A percentile compares a stretch with the other conserved stretches of the same genome.
These are phyloP conservation scores for Hypoxylon subgilvum DNA, from an alignment of 495 filamentous ascomycete species.

Conservation along the genomic window DNA sequence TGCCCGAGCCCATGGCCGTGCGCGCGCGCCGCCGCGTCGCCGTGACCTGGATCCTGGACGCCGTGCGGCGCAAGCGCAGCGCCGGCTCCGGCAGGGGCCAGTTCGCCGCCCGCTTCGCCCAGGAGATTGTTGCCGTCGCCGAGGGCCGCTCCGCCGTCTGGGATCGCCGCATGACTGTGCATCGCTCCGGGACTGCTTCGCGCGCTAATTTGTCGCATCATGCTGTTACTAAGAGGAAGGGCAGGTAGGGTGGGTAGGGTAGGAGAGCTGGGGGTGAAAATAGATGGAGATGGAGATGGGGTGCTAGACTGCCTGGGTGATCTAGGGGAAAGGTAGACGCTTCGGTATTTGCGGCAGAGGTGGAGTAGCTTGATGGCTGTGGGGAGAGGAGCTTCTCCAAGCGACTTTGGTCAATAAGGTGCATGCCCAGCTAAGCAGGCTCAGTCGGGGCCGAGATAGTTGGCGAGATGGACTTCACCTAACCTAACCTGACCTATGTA, in stretches of 20 bases:
- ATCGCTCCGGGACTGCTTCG: conserved; percentile 74
- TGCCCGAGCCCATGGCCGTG: conserved; percentile 76
- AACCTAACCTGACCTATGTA: no score
- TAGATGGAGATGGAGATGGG: background rate
- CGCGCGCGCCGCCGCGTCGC: conserved; percentile 79
- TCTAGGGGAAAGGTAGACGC: no score
- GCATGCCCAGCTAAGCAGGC: no score
- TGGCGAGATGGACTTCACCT: no score
- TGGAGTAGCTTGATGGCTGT: no score
- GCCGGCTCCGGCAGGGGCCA: conserved; percentile 64
- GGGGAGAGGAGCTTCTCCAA: no score
- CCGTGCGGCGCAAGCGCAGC: conserved; percentile 72
- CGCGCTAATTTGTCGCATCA: conserved; percentile 69
- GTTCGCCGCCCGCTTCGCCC: conserved; percentile 80
- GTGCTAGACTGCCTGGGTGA: no score
- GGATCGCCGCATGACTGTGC: conserved; percentile 74
- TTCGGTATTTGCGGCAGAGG: no score
- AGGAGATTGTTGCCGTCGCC: conserved; percentile 85
- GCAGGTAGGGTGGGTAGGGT: background rate
- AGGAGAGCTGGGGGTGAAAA: background rate
- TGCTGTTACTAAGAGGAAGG: conserved; percentile 19
- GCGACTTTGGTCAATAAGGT: no score
- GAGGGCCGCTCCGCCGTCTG: conserved; percentile 84
- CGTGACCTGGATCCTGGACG: conserved; percentile 85
- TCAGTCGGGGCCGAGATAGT: no score